A percentile compares a stretch with the other conserved stretches of the same genome.
These are phyloP conservation scores for Cucumis hystrix DNA, from an alignment of 306 rosid genomes.

Conservation along the genomic window DNA sequence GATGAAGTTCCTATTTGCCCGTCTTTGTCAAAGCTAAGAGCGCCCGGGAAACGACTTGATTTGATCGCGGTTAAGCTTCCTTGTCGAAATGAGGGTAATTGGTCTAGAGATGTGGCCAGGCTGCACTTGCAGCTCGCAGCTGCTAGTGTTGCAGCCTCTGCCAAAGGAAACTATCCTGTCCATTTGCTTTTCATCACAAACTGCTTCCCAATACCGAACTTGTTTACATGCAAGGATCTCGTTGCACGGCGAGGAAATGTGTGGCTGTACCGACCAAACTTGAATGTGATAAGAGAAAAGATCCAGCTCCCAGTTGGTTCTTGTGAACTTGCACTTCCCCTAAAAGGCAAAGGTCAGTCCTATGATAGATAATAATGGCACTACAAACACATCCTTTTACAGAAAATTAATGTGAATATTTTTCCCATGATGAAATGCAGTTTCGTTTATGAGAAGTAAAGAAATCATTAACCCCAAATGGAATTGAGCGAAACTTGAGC, in stretches of 20 bases:
- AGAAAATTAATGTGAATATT: not conserved
- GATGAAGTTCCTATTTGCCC: conserved; percentile 71
- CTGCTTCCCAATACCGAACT: conserved; percentile 73
- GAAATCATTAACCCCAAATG: not conserved
- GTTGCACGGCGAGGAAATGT: conserved; percentile 44
- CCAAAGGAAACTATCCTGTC: conserved; percentile 54
- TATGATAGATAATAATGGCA: not conserved
- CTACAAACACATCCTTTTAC: not conserved
- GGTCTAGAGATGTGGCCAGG: conserved; percentile 92
- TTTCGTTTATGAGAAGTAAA: not conserved
- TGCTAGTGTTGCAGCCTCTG: conserved; percentile 65
- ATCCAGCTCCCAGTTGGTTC: conserved; percentile 77
- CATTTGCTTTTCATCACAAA: conserved; percentile 53
- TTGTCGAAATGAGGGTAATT: conserved; percentile 48
- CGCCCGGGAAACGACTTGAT: conserved; percentile 53
- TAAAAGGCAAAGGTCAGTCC: conserved; percentile 59
- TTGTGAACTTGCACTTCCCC: conserved; percentile 87
- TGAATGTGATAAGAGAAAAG: conserved; percentile 52
- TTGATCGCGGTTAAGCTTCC: conserved; percentile 79
- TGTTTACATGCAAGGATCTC: conserved; percentile 61
- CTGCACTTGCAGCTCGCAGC: conserved; percentile 85
- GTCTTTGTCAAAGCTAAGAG: conserved; percentile 45
- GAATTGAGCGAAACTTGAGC: not conserved
- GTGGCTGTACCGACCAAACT: conserved; percentile 73
- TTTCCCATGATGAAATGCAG: not conserved